These are phyloP conservation scores for Diospyros kaki DNA, from an alignment of 148 eudicot genomes.

Conservation along the genomic window DNA sequence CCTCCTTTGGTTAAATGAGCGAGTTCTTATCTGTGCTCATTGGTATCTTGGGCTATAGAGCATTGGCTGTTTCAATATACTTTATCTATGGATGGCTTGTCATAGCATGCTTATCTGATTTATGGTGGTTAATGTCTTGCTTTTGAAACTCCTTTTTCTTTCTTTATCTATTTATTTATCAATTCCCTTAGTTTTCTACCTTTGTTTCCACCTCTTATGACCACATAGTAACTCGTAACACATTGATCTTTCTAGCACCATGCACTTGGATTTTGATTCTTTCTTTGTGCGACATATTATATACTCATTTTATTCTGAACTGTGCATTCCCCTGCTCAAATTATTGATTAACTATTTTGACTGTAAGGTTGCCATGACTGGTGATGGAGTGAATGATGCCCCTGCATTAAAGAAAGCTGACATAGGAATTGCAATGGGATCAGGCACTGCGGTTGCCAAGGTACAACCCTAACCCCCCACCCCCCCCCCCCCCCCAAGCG, in stretches of 20 bases:
- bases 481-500: neutral
- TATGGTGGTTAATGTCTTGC: neutral
- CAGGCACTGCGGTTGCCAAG: slow-evolving; percentile 99
- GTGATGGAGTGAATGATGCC: slow-evolving; percentile 99
- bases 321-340: neutral
- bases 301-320: neutral
- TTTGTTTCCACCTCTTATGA: neutral
- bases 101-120: neutral
- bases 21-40: neutral
- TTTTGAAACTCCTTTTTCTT: neutral
- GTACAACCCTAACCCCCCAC: slow-evolving; percentile 28
- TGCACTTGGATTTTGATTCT: neutral
- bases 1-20: neutral
- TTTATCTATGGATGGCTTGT: neutral
- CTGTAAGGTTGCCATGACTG: slow-evolving; percentile 96
- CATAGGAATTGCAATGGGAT: slow-evolving; percentile 99
- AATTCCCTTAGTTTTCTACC: neutral
- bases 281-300: slow-evolving; percentile 2
- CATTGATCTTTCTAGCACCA: neutral
- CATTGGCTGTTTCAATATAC: neutral
- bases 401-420: slow-evolving; percentile 98
- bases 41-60: neutral
- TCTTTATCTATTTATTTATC: neutral
- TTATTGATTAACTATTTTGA: neutral
- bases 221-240: neutral